Base-by-base conservation (phyloP, 2,329 filamentous ascomycete species). In the Alternaria viburni region DNA sequence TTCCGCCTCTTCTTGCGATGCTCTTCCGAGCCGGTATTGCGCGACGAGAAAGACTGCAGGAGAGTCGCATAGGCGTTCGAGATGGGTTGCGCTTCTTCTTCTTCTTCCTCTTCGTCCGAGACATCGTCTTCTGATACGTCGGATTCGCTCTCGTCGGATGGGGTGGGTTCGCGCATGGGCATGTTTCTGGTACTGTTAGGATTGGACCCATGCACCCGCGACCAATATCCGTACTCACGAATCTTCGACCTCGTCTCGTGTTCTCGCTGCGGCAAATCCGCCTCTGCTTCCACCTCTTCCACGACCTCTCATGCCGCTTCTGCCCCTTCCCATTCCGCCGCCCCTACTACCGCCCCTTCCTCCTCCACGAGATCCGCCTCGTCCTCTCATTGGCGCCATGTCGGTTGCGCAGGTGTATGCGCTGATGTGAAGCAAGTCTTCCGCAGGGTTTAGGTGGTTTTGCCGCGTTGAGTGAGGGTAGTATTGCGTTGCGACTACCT, bases 1-100 rank as follows among this genome's bases (percentile, higher is more conserved):
- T 87, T 90, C 70, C 86, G 81, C 70, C 83, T 85, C 73, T 85
- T 89, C 19, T 80, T 81, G 52, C 80, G 81, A 7, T 84, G 85
- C 32, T 82, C 82, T 19, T 79, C 79, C 4, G 78, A 68, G 12
- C 80, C 77, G 15, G 77, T 74, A 43, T 67, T 76, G 65, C 54
- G 62, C 26, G 61, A 57, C 21, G 68, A 66, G 21, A 90, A 82
- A 3, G 88, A 82, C 65, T 87, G 84, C 15, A 90, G 79, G 15
- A 90, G 80, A 51, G 84, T 79, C 59, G 84, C 86, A 73, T 90
- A 90, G 10, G 87, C 84, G 61, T 78, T 79, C 5, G 75, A 69
- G 23, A 62, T 58, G 28, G 76, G 69, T 19, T 76, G 68, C 13
- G 69, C 70, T 51, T 72, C 66, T 11, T 69, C 70, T 51, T 72